phyloP scores from a whole-genome alignment of 2,329 filamentous ascomycete genomes.

The Rhexocercosporidium sp. region DNA sequence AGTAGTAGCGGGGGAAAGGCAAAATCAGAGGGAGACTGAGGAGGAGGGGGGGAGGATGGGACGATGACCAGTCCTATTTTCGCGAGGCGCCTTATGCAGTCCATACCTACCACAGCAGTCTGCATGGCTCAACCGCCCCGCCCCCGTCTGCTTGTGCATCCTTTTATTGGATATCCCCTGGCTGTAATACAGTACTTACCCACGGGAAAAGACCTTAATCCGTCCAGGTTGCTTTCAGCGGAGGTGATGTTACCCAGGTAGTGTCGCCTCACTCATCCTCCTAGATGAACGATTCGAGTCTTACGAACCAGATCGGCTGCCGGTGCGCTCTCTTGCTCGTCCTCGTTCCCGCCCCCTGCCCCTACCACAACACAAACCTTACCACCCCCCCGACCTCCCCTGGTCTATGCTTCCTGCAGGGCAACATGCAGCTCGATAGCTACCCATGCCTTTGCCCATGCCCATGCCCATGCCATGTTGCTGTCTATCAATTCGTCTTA shows the following conservation, averaged over 20 bases:
- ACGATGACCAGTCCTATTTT: constrained; percentile 38
- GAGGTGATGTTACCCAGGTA: not conserved
- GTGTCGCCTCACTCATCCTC: constrained; percentile 6
- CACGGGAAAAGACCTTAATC: constrained; percentile 10
- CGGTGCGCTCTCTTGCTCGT: not conserved
- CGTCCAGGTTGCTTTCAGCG: constrained; percentile 1
- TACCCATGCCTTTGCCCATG: constrained; percentile 20
- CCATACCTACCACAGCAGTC: not conserved
- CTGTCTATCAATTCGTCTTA: constrained; percentile 26
- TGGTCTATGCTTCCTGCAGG: constrained; percentile 36
- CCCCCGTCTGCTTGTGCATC: constrained; percentile 25
- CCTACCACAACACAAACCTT: not conserved
- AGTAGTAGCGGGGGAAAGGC: constrained; percentile 18
- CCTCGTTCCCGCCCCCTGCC: constrained; percentile 7
- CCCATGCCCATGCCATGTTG: constrained; percentile 4
- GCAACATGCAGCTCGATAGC: constrained; percentile 33
- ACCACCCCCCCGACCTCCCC: not conserved
- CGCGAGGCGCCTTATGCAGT: constrained; percentile 42
- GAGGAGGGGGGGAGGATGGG: constrained; percentile 23
- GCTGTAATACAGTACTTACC: constrained; percentile 14
- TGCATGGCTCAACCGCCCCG: constrained; percentile 37
- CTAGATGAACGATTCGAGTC: constrained; percentile 16
- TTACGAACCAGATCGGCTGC: constrained; percentile 24
- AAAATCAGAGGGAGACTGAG: constrained; percentile 7
- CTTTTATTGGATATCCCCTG: constrained; percentile 26